Conservation (phyloP, 108 stramenopile genomes). For the Phaeodactylum tricornutum region DNA sequence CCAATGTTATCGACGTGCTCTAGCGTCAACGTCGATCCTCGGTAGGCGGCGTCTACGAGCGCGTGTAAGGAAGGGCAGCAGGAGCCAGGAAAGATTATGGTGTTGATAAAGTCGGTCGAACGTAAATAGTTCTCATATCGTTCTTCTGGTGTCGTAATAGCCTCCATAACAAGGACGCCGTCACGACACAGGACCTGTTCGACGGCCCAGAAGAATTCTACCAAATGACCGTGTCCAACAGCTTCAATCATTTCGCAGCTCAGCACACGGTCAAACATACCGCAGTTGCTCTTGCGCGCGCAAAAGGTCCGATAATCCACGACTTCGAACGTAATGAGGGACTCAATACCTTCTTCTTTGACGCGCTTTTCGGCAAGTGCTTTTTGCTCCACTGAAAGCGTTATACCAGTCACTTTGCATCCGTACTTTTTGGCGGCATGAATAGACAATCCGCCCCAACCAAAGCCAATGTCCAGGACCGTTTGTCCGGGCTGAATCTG, state of each 20-base stretch:
- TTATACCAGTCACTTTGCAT: slow-evolving; percentile 88
- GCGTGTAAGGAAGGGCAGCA: slow-evolving; percentile 86
- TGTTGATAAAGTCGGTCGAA: slow-evolving; percentile 94
- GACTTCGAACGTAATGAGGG: slow-evolving; percentile 84
- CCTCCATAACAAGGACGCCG: slow-evolving; percentile 92
- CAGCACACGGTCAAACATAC: slow-evolving; percentile 87
- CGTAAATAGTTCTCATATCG: slow-evolving; percentile 83
- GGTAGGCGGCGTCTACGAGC: slow-evolving; percentile 77
- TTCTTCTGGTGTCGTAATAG: slow-evolving; percentile 93
- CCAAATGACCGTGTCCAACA: slow-evolving; percentile 87
- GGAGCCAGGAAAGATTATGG: slow-evolving; percentile 92
- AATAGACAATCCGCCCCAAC: slow-evolving; percentile 92
- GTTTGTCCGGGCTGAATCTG: slow-evolving; percentile 63
- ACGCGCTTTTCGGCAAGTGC: slow-evolving; percentile 83
- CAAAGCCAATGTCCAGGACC: slow-evolving; percentile 93
- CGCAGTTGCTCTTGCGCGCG: slow-evolving; percentile 29
- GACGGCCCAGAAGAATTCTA: slow-evolving; percentile 86
- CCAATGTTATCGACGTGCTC: slow-evolving; percentile 81
- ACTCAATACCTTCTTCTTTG: slow-evolving; percentile 55
- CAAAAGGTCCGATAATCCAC: slow-evolving; percentile 71
- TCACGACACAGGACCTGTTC: slow-evolving; percentile 77
- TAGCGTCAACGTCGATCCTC: slow-evolving; percentile 61
- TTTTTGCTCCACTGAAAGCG: slow-evolving; percentile 90
- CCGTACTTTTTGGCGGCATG: slow-evolving; percentile 86
- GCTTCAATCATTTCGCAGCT: slow-evolving; percentile 98